phyloP scores from a whole-genome alignment of 2,329 filamentous ascomycete genomes.

The Gaeumannomyces sp. region DNA sequence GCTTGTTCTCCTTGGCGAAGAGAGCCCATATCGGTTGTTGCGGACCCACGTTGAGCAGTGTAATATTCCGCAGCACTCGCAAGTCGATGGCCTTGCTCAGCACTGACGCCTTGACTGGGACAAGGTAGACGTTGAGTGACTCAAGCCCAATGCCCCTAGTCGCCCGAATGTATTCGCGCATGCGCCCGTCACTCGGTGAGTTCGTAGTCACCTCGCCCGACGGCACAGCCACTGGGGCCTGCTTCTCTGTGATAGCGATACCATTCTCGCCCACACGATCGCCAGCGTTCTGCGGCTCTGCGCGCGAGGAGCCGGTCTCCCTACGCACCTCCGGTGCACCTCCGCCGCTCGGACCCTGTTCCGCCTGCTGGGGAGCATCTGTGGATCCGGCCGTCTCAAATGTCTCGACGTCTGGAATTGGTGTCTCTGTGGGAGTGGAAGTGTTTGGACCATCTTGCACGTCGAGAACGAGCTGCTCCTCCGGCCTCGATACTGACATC shows the following conservation, averaged over 20 bases:
- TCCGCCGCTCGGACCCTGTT: neutral
- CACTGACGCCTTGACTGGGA: constrained; percentile 54
- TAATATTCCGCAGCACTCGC: constrained; percentile 47
- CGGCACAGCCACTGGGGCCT: constrained; percentile 11
- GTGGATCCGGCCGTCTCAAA: neutral
- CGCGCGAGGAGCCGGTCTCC: constrained; percentile 22
- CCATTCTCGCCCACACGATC: constrained; percentile 29
- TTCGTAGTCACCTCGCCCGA: neutral
- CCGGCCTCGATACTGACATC: constrained; percentile 44
- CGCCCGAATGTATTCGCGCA: constrained; percentile 48
- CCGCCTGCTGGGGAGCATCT: neutral
- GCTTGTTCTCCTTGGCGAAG: constrained; percentile 47
- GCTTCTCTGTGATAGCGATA: constrained; percentile 23
- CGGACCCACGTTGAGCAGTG: constrained; percentile 57
- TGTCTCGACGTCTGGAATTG: neutral
- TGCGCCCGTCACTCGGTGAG: constrained; percentile 15
- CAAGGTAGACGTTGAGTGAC: constrained; percentile 48
- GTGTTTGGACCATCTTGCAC: neutral
- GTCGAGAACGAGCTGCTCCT: constrained; percentile 28
- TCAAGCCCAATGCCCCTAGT: constrained; percentile 53
- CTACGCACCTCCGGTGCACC: constrained; percentile 13
- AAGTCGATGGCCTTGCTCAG: constrained; percentile 52
- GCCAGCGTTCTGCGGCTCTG: constrained; percentile 25
- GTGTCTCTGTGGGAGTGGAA: neutral
- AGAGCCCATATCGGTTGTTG: constrained; percentile 55